These are phyloP conservation scores for Phialophora chinensis DNA, from an alignment of 2,329 filamentous ascomycete species.

Conservation along the genomic window DNA sequence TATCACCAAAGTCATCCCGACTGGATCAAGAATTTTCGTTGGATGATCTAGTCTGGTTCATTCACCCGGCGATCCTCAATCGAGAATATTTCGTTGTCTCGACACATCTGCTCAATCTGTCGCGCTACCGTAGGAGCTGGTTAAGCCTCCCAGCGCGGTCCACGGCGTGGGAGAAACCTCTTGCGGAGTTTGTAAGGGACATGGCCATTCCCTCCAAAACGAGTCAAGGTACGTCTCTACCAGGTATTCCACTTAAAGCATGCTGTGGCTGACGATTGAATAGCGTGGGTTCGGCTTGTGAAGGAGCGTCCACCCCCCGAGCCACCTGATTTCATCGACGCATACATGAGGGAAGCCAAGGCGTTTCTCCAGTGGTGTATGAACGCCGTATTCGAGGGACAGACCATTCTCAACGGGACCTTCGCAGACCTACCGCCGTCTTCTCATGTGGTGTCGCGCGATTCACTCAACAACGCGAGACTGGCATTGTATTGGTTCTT, in stretches of 20 bases:
- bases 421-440: background rate
- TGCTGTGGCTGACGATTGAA: background rate
- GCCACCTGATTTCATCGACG: slow-evolving; percentile 1
- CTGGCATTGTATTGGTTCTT: slow-evolving; percentile 13
- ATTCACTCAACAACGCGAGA: background rate
- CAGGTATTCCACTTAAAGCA: background rate
- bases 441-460: slow-evolving; percentile 7
- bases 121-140: background rate
- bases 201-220: slow-evolving; percentile 4
- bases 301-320: background rate
- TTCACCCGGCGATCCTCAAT: slow-evolving; percentile 8
- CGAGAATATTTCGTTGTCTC: slow-evolving; percentile 1
- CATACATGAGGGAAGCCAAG: background rate
- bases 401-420: background rate
- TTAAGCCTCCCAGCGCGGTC: background rate
- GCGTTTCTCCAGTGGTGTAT: slow-evolving; percentile 5
- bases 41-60: background rate
- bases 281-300: slow-evolving; percentile 4
- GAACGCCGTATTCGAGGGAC: slow-evolving; percentile 5
- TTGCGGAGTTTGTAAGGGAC: slow-evolving; percentile 5
- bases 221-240: slow-evolving; percentile 1
- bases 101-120: background rate
- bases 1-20: background rate
- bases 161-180: slow-evolving; percentile 6
- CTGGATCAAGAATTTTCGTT: slow-evolving; percentile 5